Evolutionary conservation across 2,329 filamentous ascomycete species (phyloP), one percentile per base, ranked within the genome.

Genomic region (Aureobasidium subglaciale): DNA sequence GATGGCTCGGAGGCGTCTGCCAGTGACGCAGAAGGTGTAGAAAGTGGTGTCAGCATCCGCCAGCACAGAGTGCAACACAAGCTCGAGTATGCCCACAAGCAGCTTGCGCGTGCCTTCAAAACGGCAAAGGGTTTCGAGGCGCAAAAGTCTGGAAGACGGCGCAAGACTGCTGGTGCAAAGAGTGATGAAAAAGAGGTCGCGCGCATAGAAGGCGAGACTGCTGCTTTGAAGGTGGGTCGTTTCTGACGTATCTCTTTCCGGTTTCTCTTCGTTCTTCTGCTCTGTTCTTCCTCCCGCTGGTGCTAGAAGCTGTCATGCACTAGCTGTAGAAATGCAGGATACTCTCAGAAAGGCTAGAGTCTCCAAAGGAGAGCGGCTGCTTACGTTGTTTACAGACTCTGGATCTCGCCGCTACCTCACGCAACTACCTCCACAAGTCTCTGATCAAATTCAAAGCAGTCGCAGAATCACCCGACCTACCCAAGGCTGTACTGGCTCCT

Each of bases 101-200:
- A 83, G 32, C 74, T 92, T 8, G 78, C 78, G 59, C 79, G 82
- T 57, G 85, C 85, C 0, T 76, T 92, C 58, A 90, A 90, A 69
- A 75, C 78, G 10, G 85, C 84, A 56, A 89, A 88, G 66, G 84
- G 85, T 43, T 86, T 89, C 65, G 88, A 92, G 73, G 79, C 87
- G 42, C 88, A 92, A 71, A 87, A 90, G 61, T 78, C 84, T 56
- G 78, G 81, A 20, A 73, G 87, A 58, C 79, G 85, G 56, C 75
- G 78, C 61, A 85, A 85, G 65, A 74, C 72, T 2, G 80, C 80
- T 0, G 71, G 69, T 37, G 60, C 67, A 7, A 73, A 76, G 34
- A 71, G 71, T 10, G 73, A 80, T 29, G 68, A 67, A 18, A 67
- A 68, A 22, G 70, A 83, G 64, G 72, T 80, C 20, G 71, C 74